These are phyloP conservation scores for Basipetospora chlamydospora DNA, from an alignment of 2,329 filamentous ascomycete genomes.

Conservation along the genomic window DNA sequence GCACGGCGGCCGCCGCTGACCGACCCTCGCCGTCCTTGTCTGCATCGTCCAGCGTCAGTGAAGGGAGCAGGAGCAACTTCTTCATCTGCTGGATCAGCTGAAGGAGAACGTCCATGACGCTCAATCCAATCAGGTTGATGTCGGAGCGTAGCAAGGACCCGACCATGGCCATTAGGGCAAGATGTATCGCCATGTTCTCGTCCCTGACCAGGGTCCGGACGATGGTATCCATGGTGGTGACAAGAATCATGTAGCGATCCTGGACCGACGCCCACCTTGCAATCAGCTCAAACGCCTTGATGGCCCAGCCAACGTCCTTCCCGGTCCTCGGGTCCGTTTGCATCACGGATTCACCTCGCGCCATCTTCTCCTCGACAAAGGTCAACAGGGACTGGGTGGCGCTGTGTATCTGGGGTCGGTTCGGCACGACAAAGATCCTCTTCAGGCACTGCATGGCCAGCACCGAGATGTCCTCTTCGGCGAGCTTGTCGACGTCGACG, in stretches of 20 bases:
- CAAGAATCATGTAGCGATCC: slow-evolving; percentile 79
- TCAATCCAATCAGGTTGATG: slow-evolving; percentile 87
- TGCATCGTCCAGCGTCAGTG: slow-evolving; percentile 18
- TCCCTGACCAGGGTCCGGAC: slow-evolving; percentile 54
- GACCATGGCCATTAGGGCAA: slow-evolving; percentile 64
- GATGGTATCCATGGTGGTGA: slow-evolving; percentile 66
- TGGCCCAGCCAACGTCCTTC: slow-evolving; percentile 57
- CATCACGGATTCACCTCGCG: slow-evolving; percentile 38
- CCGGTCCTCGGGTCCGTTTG: slow-evolving; percentile 26
- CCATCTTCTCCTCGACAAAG: slow-evolving; percentile 52
- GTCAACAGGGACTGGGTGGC: slow-evolving; percentile 61
- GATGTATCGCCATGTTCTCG: slow-evolving; percentile 56
- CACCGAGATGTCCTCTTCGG: slow-evolving; percentile 76
- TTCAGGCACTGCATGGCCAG: slow-evolving; percentile 77
- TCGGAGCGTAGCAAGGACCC: slow-evolving; percentile 73
- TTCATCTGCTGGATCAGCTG: slow-evolving; percentile 75
- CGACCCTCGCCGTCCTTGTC: slow-evolving; percentile 15
- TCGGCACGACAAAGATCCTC: slow-evolving; percentile 71
- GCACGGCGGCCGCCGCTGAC: slow-evolving; percentile 5
- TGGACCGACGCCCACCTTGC: slow-evolving; percentile 86
- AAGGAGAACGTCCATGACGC: slow-evolving; percentile 86
- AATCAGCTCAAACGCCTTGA: slow-evolving; percentile 64
- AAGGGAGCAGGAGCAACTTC: slow-evolving; percentile 53
- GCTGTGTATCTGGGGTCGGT: slow-evolving; percentile 63
- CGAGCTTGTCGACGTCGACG: slow-evolving; percentile 75